Base-by-base conservation (phyloP, 192 early-diverging fungal genomes). In the Mortierella claussenii region DNA sequence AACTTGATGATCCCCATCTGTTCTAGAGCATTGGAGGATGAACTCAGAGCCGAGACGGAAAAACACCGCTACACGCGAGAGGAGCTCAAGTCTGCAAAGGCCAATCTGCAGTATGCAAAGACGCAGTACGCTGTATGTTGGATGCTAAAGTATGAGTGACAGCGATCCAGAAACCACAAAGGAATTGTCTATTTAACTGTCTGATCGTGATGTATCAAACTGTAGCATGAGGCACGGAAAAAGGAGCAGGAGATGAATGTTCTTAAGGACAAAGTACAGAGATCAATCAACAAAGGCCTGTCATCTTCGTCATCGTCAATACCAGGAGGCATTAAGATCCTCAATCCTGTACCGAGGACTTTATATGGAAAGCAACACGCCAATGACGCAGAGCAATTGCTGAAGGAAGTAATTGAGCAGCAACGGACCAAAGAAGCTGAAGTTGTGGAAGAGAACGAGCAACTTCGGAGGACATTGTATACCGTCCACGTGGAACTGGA, bases 51-150 rank as follows among this genome's bases (percentile, higher is more conserved):
- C 8, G 80, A 82, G 49, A 31, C 57, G 7, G 68, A 79, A 15
- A 76, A 67, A 20, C 56, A 79, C 44, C 69, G 60, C n/a, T 21
- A 73, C 11, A 69, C 82, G 17, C 68, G 76, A 26, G 85, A 85
- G 30, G 86, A 88, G 34, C 51, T 88, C 8, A 62, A 65, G 55
- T 85, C 82, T 30, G 50, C 70, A 5, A 86, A 85, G 54, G 73
- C 71, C 2, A 81, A 85, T 63, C 73, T 84, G 17, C 81, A 86
- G 46, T 79, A 83, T 55, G 81, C 66, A 28, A 84, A 85, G 50
- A 75, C 81, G 20, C 86, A 85, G 53, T 81, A 81, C 56, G 65
- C 80, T 33, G 86, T 85, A 82, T 55, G 75, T 79, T n/a, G n/a
- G n/a, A n/a, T n/a, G n/a, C n/a, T n/a, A n/a, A n/a, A n/a, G n/a